Evolutionary conservation across 257 asterid species (phyloP), one percentile per base, ranked within the genome.

Genomic region (Lantana camara): DNA sequence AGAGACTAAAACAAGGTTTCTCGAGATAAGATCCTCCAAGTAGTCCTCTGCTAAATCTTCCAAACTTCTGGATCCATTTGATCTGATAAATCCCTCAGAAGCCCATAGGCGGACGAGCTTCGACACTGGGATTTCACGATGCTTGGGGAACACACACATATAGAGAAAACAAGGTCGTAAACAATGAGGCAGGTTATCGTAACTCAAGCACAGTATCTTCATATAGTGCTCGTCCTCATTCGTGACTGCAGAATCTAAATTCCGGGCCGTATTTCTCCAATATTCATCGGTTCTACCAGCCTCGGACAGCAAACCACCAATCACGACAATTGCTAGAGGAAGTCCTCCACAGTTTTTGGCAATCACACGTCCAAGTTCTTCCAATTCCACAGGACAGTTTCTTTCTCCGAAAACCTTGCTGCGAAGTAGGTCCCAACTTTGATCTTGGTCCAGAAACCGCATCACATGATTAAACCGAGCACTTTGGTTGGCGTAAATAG

Each of bases 241-340:
- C 45, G 16, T 12, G 2, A 54, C 32, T 0, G 16, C 3, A 14
- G 64, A 52, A 13, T 3, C 21, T 2, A 73, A 7, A 45, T 38
- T 73, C 0, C 2, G 7, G 1, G 65, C 63, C 4, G 66, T 22
- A 4, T 8, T n/a, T 37, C 24, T 35, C 77, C 73, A 73, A 10
- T 20, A 11, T 2, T 66, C 34, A 21, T 9, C 0, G 12, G 48
- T 66, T 37, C 30, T 53, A 1, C 11, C 19, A 13, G 4, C 59
- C 27, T 60, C 42, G 7, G 40, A 53, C 30, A 66, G 46, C 5
- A 73, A 42, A 0, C 74, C 78, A 16, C 62, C 78, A 11, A 73
- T 54, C 7, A 67, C 70, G 14, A 24, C 56, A 54, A 73, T 45
- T 35, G 66, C 59, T 3, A 73, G 66, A 23, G 73, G 78, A 54